Base-by-base conservation (phyloP, 2,329 filamentous ascomycete genomes). In the Catunica adiposa region DNA sequence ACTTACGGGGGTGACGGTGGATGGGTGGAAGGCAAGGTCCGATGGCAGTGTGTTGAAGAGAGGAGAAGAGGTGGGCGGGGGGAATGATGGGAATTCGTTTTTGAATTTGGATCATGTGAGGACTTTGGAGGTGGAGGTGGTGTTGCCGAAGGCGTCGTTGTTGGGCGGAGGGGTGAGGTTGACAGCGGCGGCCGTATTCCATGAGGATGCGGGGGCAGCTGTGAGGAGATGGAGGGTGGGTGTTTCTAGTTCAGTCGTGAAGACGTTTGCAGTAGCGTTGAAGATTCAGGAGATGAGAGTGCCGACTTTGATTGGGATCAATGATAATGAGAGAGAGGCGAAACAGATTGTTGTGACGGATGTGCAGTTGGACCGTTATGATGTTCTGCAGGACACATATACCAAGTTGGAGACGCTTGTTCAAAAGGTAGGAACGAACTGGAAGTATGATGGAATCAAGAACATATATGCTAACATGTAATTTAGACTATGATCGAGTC, bases 261-360 rank as follows among this genome's bases (percentile, higher is more conserved):
- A 60, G 2, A 61, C 61, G 26, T 65, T 66, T 20, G 66, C 63
- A 11, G 26, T 64, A 62, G 56, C 64, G 40, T 64, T 84, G 48
- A 70, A 71, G 38, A 65, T 87, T 7, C 72, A 74, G 50, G 73
- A 76, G 20, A 65, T 89, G 53, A 73, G 73, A 38, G 72, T 87
- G 8, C 82, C 84, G 25, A 80, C 79, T 31, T 66, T 89, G 52
- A 78, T 89, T 50, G 85, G 85, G 0, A 77, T 89, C 26, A 88
- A 89, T 62, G 66, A 70, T 22, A 84, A 88, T 62, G 85, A 89
- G 72, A 71, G 85, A 59, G 60, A 68, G 37, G 75, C 73, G 2
- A 84, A 79, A 67, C 84, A 89, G 68, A 74, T 83, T 53, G 74
- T 87, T 1, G 68, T 83, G 15, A 73, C 78, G 8, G 82, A 77